Evolutionary conservation across 371 early-diverging fungal genomes (phyloP).

Genomic region (Mortierella sp.): DNA sequence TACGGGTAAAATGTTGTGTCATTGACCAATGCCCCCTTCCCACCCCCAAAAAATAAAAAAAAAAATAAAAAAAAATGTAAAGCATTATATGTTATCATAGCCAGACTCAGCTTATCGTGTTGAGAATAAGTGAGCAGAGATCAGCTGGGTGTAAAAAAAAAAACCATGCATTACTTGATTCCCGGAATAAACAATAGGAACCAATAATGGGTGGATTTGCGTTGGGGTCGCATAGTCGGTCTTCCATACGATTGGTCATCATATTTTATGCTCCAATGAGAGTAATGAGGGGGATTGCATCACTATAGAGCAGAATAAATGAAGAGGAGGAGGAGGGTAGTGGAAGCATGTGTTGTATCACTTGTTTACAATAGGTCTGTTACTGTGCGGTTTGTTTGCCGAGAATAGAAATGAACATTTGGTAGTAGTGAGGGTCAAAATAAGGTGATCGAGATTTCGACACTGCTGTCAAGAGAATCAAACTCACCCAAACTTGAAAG

Average conservation of each 20-base stretch:
- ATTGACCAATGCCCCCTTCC: not conserved
- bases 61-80: not conserved
- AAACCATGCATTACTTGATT: not conserved
- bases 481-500: conserved; percentile 84
- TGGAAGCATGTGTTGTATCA: not conserved
- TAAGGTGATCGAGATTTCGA: not conserved
- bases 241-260: conserved; percentile 17
- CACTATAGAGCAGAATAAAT: not conserved
- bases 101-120: not conserved
- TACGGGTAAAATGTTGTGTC: not conserved
- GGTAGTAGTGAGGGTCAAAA: not conserved
- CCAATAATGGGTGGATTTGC: not conserved
- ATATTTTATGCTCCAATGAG: conserved; percentile 6
- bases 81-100: not conserved
- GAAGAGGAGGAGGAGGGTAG: not conserved
- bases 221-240: conserved; percentile 8
- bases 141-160: not conserved
- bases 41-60: not conserved
- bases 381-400: no score
- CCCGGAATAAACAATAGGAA: not conserved
- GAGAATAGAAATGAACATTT: not conserved
- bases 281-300: not conserved
- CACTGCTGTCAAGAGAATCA: not conserved
- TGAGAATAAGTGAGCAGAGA: not conserved
- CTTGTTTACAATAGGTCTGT: no score